Percentiles rank a stretch among this genome's conserved stretches.
These are phyloP conservation scores for Volvariella volvacea DNA, from an alignment of 1,284 basidiomycete species.

Conservation along the genomic window DNA sequence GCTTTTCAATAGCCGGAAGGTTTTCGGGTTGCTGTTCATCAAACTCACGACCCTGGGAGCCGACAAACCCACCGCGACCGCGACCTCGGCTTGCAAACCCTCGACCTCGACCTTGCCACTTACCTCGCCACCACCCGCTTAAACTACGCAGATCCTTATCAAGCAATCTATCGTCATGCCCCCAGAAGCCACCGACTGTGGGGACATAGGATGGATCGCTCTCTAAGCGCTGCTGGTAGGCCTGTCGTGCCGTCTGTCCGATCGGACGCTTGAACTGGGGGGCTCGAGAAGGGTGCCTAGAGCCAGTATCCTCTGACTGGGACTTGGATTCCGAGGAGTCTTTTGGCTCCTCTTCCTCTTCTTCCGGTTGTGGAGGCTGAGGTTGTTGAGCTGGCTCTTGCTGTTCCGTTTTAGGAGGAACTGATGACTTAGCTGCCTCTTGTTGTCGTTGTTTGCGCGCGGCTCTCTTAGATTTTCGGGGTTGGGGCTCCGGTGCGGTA, in stretches of 20 bases:
- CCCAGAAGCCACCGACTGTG: conserved; percentile 85
- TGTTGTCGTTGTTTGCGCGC: conserved; percentile 13
- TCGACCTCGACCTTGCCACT: conserved; percentile 50
- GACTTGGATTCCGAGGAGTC: conserved; percentile 9
- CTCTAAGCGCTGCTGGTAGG: conserved; percentile 71
- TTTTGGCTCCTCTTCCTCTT: conserved; percentile 16
- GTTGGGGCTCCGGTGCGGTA: conserved; percentile 16
- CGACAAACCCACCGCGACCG: conserved; percentile 39
- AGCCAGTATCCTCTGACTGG: not conserved
- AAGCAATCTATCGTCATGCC: conserved; percentile 79
- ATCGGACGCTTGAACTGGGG: conserved; percentile 27
- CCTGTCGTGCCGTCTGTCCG: conserved; percentile 63
- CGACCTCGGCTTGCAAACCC: conserved; percentile 44
- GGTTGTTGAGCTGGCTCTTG: too few species aligned
- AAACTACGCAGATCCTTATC: conserved; percentile 70
- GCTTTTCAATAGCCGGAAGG: conserved; percentile 47
- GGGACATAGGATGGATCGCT: conserved; percentile 82
- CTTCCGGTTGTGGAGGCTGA: conserved; percentile 6
- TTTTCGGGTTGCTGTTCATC: conserved; percentile 5
- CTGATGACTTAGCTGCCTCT: conserved; percentile 13
- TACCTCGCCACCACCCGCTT: conserved; percentile 78
- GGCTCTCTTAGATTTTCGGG: conserved; percentile 32
- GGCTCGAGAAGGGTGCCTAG: conserved; percentile 7
- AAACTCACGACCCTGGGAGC: conserved; percentile 8
- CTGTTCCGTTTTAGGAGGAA: too few species aligned